Conservation (phyloP, 495 filamentous ascomycete genomes). For the Neurospora discreta region DNA sequence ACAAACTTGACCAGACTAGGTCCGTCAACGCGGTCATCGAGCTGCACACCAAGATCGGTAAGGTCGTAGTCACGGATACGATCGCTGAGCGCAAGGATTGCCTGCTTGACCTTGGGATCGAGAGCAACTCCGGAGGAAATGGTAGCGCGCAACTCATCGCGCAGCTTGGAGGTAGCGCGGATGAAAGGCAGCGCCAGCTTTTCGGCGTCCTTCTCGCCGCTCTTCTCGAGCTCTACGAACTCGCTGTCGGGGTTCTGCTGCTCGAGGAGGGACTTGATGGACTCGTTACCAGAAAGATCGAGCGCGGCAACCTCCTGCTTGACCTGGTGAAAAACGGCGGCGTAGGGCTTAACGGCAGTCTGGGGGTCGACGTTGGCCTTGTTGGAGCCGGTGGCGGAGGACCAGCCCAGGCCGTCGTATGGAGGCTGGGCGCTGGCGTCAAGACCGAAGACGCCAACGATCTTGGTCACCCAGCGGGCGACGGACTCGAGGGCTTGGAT, state of each 20-base stretch:
- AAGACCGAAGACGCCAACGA: constrained; percentile 78
- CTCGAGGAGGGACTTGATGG: constrained; percentile 18
- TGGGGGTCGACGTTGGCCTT: constrained; percentile 33
- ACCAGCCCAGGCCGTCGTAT: constrained; percentile 68
- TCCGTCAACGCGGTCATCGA: constrained; percentile 64
- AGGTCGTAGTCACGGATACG: constrained; percentile 69
- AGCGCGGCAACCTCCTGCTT: constrained; percentile 27
- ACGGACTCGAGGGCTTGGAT: constrained; percentile 45
- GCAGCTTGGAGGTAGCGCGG: constrained; percentile 50
- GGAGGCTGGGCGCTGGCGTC: constrained; percentile 51
- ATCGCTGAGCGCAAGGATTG: constrained; percentile 61
- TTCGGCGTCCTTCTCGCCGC: constrained; percentile 34
- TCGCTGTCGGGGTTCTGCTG: constrained; percentile 27
- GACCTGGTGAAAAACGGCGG: constrained; percentile 26
- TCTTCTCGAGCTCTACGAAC: constrained; percentile 27
- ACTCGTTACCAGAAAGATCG: constrained; percentile 17
- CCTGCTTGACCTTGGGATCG: constrained; percentile 43
- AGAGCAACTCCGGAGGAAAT: constrained; percentile 39
- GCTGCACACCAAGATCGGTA: constrained; percentile 68
- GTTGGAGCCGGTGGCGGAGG: constrained; percentile 53
- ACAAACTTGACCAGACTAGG: constrained; percentile 80
- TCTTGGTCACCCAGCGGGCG: constrained; percentile 70
- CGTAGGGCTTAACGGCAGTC: constrained; percentile 35
- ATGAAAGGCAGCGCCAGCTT: constrained; percentile 52
- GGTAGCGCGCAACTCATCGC: constrained; percentile 53